Evolutionary conservation across 2,329 filamentous ascomycete genomes (phyloP).

Genomic region (Salinomyces thailandicus): DNA sequence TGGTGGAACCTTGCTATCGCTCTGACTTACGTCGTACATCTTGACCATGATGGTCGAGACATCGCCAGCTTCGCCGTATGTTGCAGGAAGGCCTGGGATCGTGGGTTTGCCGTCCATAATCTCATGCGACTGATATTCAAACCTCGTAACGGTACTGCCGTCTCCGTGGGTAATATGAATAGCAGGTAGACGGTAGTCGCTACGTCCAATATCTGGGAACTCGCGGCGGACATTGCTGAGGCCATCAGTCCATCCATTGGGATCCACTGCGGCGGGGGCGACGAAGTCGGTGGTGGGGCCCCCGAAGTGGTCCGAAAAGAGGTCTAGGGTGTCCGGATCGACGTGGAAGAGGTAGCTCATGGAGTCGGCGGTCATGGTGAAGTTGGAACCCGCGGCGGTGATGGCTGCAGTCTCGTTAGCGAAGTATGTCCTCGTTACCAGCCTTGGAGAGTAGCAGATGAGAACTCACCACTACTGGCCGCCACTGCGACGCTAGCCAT

Average conservation of each 20-base stretch:
- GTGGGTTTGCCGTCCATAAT: conserved; percentile 46
- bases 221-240: conserved; percentile 47
- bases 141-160: conserved; percentile 49
- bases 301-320: conserved; percentile 53
- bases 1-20: too few relatives aligned
- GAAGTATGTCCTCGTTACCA: too few relatives aligned
- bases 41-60: conserved; percentile 50
- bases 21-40: conserved; percentile 50
- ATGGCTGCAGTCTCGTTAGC: conserved; percentile 34
- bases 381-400: conserved; percentile 44
- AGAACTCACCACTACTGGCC: not conserved
- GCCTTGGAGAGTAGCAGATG: too few relatives aligned
- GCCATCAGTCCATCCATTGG: conserved; percentile 45
- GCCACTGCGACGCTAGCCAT: not conserved
- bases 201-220: conserved; percentile 54
- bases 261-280: conserved; percentile 29
- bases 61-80: conserved; percentile 46
- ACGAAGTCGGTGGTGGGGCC: conserved; percentile 44
- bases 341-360: conserved; percentile 56
- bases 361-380: conserved; percentile 46
- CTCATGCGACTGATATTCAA: conserved; percentile 49
- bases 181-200: conserved; percentile 53
- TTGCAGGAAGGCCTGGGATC: conserved; percentile 48
- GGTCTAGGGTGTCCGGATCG: conserved; percentile 44
- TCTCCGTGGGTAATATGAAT: conserved; percentile 49